Base-by-base conservation (phyloP, 768 basidiomycete genomes). In the Hericium erinaceus region DNA sequence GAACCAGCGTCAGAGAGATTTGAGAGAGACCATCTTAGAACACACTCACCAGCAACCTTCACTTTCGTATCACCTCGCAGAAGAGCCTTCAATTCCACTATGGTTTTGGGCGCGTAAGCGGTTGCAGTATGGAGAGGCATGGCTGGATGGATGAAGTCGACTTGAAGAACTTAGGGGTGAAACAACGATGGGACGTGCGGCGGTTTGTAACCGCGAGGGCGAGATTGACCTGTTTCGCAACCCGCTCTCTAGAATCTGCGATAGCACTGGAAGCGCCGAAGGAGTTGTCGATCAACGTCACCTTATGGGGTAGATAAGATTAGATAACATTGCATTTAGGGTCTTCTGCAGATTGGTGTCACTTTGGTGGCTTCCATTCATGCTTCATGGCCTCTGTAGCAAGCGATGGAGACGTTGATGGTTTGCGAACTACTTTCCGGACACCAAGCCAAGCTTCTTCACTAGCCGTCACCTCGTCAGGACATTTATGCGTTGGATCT, bases 41-140 rank as follows among this genome's bases (percentile, higher is more conserved):
- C 6, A 18, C 28, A 72, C 83, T 60, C 54, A 92, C 94, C 94
- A 54, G 92, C 95, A 33, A 98, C 90, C 74, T 97, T 95, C 65
- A 98, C 83, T 72, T 95, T 97, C 67, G 73, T 80, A 68, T 95
- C 92, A 64, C 77, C 2, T 39, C 63, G 57, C 54, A 95, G 73
- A 13, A 83, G 66, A 4, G 64, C 39, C 58, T 76, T 70, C 54
- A 97, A 76, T 6, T 89, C 83, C 9, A 81, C 69, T 1, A 85
- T 60, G 38, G 81, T 78, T 40, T 71, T 74, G 3, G 85, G 84
- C 12, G 77, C 79, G 53, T 64, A 56, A 22, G 46, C 18, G 5
- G 74, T 76, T 11, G 79, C 56, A 39, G 60, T 28, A 26, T 61
- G 51, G n/a, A 28, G 49, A 13, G 55, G 38, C 56, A 64, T 57